Conservation (phyloP, 495 filamentous ascomycete species). For the Hypoxylon subgilvum region DNA sequence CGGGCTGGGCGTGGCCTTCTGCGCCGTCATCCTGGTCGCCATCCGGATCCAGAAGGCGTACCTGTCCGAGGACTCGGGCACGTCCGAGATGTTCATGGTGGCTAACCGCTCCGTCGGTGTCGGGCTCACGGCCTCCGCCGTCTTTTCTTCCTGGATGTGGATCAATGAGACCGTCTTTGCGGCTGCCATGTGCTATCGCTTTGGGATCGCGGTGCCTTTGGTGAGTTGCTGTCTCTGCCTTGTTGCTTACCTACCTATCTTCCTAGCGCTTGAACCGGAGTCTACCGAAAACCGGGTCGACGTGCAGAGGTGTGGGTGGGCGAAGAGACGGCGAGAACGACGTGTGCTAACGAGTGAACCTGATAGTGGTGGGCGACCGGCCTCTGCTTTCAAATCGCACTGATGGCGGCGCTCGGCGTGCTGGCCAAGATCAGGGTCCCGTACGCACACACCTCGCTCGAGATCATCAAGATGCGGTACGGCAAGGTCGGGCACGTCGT, state of each 20-base stretch:
- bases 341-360: constrained; percentile 7
- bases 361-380: constrained; percentile 64
- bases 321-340: neutral
- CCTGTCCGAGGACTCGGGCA: constrained; percentile 73
- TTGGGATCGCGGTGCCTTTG: constrained; percentile 81
- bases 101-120: constrained; percentile 83
- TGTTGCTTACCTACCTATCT: neutral
- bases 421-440: constrained; percentile 77
- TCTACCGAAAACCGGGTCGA: too few relatives aligned
- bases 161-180: constrained; percentile 71
- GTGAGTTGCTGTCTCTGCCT: constrained; percentile 16
- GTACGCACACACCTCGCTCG: constrained; percentile 78
- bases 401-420: constrained; percentile 84
- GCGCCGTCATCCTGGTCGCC: constrained; percentile 58
- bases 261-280: too few relatives aligned
- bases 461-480: constrained; percentile 52
- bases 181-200: constrained; percentile 76
- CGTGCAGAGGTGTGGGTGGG: too few relatives aligned
- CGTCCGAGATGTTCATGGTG: constrained; percentile 87
- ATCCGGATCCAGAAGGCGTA: constrained; percentile 78
- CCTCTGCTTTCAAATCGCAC: constrained; percentile 68
- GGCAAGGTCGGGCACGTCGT: constrained; percentile 63
- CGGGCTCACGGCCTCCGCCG: constrained; percentile 79
- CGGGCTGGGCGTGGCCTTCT: constrained; percentile 70
- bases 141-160: constrained; percentile 87